These are phyloP conservation scores for Pseudoneurospora amorphoporcata DNA, from an alignment of 495 filamentous ascomycete genomes.

Conservation along the genomic window DNA sequence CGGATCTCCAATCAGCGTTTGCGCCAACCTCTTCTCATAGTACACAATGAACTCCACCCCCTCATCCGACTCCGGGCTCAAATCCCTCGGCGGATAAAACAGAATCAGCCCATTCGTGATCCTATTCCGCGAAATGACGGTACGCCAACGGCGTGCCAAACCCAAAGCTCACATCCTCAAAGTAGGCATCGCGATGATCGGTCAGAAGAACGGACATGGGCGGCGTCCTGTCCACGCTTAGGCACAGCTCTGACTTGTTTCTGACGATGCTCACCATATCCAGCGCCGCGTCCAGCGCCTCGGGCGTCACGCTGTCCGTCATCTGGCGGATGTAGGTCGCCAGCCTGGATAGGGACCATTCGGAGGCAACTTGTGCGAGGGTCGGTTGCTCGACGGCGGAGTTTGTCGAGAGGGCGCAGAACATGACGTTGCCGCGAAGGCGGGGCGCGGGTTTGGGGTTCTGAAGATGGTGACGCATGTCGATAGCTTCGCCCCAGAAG, in stretches of 20 bases:
- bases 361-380: constrained; percentile 24
- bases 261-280: constrained; percentile 23
- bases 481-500: constrained; percentile 26
- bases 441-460: constrained; percentile 20
- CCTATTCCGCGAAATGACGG: constrained; percentile 17
- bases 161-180: constrained; percentile 21
- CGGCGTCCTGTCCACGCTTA: constrained; percentile 20
- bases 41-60: constrained; percentile 34
- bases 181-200: constrained; percentile 22
- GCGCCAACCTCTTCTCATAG: constrained; percentile 26
- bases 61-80: constrained; percentile 23
- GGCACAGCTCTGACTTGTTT: constrained; percentile 26
- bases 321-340: constrained; percentile 29
- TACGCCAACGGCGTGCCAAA: constrained; percentile 19
- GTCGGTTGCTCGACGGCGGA: constrained; percentile 12
- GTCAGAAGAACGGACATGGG: constrained; percentile 18
- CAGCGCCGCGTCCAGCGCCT: constrained; percentile 17
- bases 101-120: constrained; percentile 20
- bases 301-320: constrained; percentile 26
- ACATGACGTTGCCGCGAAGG: constrained; percentile 29
- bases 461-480: constrained; percentile 30
- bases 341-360: constrained; percentile 24
- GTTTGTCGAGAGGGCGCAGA: constrained; percentile 15
- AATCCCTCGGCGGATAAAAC: constrained; percentile 19
- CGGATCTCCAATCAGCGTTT: constrained; percentile 26